These are phyloP conservation scores for Collybia mongolica DNA, from an alignment of 768 basidiomycete genomes.

Conservation along the genomic window DNA sequence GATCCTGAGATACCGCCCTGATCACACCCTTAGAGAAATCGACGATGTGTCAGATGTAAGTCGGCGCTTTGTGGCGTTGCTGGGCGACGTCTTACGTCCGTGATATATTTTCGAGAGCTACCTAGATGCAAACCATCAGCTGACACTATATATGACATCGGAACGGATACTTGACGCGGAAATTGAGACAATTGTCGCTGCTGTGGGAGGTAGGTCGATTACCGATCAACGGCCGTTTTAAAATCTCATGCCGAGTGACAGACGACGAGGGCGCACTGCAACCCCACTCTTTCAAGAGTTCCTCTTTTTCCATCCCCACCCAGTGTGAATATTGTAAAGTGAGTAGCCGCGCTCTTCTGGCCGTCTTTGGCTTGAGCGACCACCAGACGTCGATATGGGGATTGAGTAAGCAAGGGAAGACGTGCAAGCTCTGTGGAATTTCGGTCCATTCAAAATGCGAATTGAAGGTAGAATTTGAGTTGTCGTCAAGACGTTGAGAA, in stretches of 20 bases:
- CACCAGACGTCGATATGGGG: slow-evolving; percentile 82
- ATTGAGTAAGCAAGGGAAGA: slow-evolving; percentile 83
- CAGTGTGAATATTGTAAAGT: slow-evolving; percentile 83
- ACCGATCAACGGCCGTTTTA: slow-evolving; percentile 2
- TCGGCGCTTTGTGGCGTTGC: slow-evolving; percentile 8
- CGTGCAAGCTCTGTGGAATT: slow-evolving; percentile 73
- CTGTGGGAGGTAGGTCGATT: slow-evolving; percentile 59
- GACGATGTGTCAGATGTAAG: slow-evolving; percentile 61
- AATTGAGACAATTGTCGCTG: slow-evolving; percentile 54
- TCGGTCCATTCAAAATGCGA: slow-evolving; percentile 87
- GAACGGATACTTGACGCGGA: slow-evolving; percentile 63
- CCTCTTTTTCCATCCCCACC: slow-evolving; percentile 84
- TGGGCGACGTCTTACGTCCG: slow-evolving; percentile 18
- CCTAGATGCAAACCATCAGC: slow-evolving; percentile 63
- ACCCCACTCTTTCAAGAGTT: slow-evolving; percentile 82
- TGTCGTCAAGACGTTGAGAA: too few relatives aligned
- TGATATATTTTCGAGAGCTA: slow-evolving; percentile 43
- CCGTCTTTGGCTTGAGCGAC: neutral
- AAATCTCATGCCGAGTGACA: slow-evolving; percentile 24
- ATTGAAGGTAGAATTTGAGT: slow-evolving; percentile 55
- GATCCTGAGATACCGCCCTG: slow-evolving; percentile 43
- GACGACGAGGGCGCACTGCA: slow-evolving; percentile 71
- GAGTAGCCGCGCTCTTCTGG: slow-evolving; percentile 9
- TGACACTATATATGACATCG: slow-evolving; percentile 51
- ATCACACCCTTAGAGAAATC: slow-evolving; percentile 51